These are phyloP conservation scores for Trichoderma sp. DNA, from an alignment of 2,329 filamentous ascomycete genomes.

Conservation along the genomic window DNA sequence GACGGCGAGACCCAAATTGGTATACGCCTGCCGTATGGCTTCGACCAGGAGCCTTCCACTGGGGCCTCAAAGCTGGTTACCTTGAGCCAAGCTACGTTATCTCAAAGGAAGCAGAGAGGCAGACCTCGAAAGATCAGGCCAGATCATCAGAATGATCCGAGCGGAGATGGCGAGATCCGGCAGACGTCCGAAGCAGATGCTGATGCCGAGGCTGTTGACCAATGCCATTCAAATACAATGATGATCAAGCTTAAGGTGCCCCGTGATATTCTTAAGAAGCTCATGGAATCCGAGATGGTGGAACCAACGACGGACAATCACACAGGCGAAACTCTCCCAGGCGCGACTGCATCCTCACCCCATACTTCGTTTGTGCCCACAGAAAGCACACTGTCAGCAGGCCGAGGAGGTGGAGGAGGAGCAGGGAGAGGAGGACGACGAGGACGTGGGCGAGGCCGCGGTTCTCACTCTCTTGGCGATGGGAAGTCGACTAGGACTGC, in stretches of 20 bases:
- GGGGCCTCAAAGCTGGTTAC: slow-evolving; percentile 33
- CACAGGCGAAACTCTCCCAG: background rate
- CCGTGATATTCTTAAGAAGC: background rate
- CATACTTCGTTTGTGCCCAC: background rate
- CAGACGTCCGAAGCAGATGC: background rate
- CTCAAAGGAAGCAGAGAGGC: slow-evolving; percentile 36
- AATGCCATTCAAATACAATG: background rate
- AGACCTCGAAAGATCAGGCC: slow-evolving; percentile 36
- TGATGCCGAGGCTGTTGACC: background rate
- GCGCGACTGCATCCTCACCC: background rate
- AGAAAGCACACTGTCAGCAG: background rate
- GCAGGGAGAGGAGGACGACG: slow-evolving; percentile 28
- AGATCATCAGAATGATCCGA: background rate
- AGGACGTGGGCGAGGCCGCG: slow-evolving; percentile 28
- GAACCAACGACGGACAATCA: background rate
- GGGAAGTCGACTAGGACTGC: slow-evolving; percentile 28
- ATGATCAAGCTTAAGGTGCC: slow-evolving; percentile 11
- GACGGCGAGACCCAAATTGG: background rate
- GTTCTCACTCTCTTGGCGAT: slow-evolving; percentile 1
- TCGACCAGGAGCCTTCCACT: slow-evolving; percentile 8
- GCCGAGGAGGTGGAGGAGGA: slow-evolving; percentile 26
- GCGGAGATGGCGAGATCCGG: background rate
- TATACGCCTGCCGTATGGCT: slow-evolving; percentile 22
- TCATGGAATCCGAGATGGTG: background rate
- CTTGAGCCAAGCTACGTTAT: slow-evolving; percentile 35